These are phyloP conservation scores for Pleurotus tuoliensis DNA, from an alignment of 768 basidiomycete genomes.

Conservation along the genomic window DNA sequence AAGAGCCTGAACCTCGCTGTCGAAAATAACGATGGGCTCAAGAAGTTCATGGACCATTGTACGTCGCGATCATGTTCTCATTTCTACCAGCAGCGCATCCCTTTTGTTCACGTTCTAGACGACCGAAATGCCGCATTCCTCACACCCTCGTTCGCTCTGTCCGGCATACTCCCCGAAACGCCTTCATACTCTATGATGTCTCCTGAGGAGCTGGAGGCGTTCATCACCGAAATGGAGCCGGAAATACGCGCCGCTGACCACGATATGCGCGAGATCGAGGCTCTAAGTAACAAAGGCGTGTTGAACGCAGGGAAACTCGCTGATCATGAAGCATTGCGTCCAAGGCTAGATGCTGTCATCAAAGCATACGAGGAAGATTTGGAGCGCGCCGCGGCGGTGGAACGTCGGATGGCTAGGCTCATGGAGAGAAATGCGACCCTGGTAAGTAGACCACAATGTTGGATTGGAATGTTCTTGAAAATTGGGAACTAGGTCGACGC, in stretches of 20 bases:
- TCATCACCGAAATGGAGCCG: slow-evolving; percentile 75
- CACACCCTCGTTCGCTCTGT: slow-evolving; percentile 72
- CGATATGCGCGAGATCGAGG: slow-evolving; percentile 75
- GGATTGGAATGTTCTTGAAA: neutral
- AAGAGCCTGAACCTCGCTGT: slow-evolving; percentile 52
- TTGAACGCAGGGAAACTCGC: slow-evolving; percentile 65
- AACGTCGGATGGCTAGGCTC: slow-evolving; percentile 58
- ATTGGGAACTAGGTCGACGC: slow-evolving; percentile 57
- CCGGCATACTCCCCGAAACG: slow-evolving; percentile 45
- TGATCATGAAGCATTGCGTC: slow-evolving; percentile 64
- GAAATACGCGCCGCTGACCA: slow-evolving; percentile 82
- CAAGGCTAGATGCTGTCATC: slow-evolving; percentile 62
- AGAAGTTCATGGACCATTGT: slow-evolving; percentile 76
- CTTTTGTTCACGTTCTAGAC: slow-evolving; percentile 36
- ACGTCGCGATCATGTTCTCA: slow-evolving; percentile 19
- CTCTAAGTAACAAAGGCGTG: slow-evolving; percentile 66
- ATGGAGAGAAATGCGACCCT: slow-evolving; percentile 70
- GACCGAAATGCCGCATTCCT: slow-evolving; percentile 73
- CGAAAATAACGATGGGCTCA: slow-evolving; percentile 66
- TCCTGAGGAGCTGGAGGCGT: slow-evolving; percentile 62
- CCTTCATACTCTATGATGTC: slow-evolving; percentile 66
- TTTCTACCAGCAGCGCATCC: neutral
- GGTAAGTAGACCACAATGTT: slow-evolving; percentile 35
- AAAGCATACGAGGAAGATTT: slow-evolving; percentile 58
- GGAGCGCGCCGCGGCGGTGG: slow-evolving; percentile 53